phyloP scores from a whole-genome alignment of 2,329 filamentous ascomycete genomes.

The Ascochyta viciae-villosae region DNA sequence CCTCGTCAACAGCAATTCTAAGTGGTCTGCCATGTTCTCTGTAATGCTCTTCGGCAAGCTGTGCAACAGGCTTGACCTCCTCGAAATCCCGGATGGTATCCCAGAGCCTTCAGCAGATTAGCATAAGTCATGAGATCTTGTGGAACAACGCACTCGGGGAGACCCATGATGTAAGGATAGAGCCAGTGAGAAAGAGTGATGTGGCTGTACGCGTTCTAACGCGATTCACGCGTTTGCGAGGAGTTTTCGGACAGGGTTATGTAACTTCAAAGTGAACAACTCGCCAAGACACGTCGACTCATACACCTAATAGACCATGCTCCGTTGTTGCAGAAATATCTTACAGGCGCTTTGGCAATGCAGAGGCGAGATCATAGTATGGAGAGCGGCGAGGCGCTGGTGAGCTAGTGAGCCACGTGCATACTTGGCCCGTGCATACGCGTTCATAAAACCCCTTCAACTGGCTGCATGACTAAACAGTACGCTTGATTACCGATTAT shows the following conservation, averaged over 20 bases:
- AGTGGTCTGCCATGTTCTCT: slow-evolving; percentile 45
- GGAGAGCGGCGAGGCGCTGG: no score
- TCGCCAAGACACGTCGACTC: neutral
- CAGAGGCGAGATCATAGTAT: no score
- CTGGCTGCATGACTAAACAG: no score
- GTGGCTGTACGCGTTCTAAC: neutral
- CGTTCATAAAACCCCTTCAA: no score
- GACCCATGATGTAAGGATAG: slow-evolving; percentile 25
- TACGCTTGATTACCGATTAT: no score
- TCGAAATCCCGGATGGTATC: slow-evolving; percentile 45
- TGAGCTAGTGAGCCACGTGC: no score
- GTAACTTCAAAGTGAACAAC: neutral
- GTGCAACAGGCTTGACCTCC: slow-evolving; percentile 43
- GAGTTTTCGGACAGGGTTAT: neutral
- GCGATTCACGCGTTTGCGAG: neutral
- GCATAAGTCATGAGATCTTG: neutral
- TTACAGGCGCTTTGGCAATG: no score
- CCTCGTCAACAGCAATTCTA: slow-evolving; percentile 54
- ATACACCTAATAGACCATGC: no score
- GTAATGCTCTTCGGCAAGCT: slow-evolving; percentile 50
- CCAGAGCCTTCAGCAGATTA: slow-evolving; percentile 41
- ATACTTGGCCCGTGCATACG: no score
- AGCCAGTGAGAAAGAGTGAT: neutral
- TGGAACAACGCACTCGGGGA: slow-evolving; percentile 20
- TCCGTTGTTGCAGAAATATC: neutral